Conservation (phyloP, 257 asterid genomes). For the Salvia miltiorrhiza region DNA sequence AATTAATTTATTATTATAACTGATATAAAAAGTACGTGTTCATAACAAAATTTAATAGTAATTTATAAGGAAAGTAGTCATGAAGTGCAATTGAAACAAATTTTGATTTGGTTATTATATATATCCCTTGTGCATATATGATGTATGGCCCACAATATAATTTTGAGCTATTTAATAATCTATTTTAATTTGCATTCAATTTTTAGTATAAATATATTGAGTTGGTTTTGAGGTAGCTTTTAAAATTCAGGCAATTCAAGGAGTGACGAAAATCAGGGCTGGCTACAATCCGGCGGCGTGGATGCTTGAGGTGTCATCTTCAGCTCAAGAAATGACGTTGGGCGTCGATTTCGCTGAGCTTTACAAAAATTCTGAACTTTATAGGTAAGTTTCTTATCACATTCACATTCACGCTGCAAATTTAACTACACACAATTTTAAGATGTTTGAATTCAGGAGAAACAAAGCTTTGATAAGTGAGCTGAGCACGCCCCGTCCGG, state of each 20-base stretch:
- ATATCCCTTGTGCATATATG: no score
- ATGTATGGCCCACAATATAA: no score
- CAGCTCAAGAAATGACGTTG: conserved; percentile 42
- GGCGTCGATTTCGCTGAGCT: conserved; percentile 49
- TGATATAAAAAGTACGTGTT: no score
- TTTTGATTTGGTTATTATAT: no score
- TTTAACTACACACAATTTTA: no score
- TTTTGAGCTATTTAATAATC: no score
- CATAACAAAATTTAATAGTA: no score
- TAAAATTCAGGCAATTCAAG: conserved; percentile 36
- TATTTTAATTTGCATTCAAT: no score
- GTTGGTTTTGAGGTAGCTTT: neutral
- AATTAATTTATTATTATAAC: no score
- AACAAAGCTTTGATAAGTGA: conserved; percentile 50
- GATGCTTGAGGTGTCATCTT: conserved; percentile 63
- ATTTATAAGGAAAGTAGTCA: no score
- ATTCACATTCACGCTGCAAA: no score
- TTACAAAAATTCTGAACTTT: conserved; percentile 49
- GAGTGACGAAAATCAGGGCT: conserved; percentile 42
- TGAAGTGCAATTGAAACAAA: no score
- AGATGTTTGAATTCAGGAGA: conserved; percentile 35
- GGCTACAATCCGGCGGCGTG: conserved; percentile 64
- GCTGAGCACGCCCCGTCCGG: conserved; percentile 47
- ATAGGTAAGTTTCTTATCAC: conserved; percentile 22
- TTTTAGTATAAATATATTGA: neutral